Base-by-base conservation (phyloP, 257 asterid genomes). In the Nicotiana noctiflora region DNA sequence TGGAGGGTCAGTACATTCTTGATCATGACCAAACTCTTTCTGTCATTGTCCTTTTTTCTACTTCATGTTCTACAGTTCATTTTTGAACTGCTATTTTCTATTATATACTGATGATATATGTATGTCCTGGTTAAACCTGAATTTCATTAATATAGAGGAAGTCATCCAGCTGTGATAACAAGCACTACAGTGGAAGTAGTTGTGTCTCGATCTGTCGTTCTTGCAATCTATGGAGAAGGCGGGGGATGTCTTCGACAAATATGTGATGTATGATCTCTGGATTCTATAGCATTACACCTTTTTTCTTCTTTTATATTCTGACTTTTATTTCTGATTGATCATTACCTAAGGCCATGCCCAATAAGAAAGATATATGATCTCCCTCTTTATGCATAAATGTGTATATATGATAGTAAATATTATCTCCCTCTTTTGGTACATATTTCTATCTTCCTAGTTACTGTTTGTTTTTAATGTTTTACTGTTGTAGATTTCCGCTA, bases 131-230 rank as follows among this genome's bases (percentile, higher is more conserved):
- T 46, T 49, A 25, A 59, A 46, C 25, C 4, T 32, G 64, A 46
- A 51, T 25, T 57, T 76, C 52, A 34, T 83, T 57, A 76, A 70
- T 86, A 83, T 85, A 93, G 99, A 80, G 95, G 86, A 76, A 92
- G 89, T 88, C 91, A 91, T 82, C 93, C 88, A 6, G 92, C 96
- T 84, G 83, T 92, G 77, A 91, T 92, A 82, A 95, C 99, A 76
- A 95, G 86, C 93, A 95, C 99, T 40, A 93, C 94, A 29, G 85
- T 93, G 87, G 98, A 95, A 90, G 99, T 95, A 17, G 96, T 92
- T 77, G 97, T 93, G 82, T 98, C 99, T 74, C 91, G 97, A 82
- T 88, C 89, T 75, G 97, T 87, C 82, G 94, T 95, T 87, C 97
- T 96, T 84, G 94, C 94, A 55, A 92, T 95, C 82, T 91, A 89